Base-by-base conservation (phyloP, 768 basidiomycete species). In the Cyclocybe cylindracea region DNA sequence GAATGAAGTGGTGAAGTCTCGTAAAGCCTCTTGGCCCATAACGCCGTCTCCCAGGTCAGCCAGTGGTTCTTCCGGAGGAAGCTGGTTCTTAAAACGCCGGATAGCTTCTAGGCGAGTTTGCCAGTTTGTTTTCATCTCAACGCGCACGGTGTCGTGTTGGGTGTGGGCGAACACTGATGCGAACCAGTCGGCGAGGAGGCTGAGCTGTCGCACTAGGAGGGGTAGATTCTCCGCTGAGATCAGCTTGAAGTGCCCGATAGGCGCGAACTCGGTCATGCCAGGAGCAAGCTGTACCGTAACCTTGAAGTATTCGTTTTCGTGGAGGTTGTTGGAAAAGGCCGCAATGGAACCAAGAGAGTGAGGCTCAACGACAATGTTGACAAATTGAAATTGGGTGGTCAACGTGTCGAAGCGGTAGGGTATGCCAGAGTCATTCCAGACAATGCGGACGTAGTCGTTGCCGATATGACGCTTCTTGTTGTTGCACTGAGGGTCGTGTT, bases 381-480 rank as follows among this genome's bases (percentile, higher is more conserved):
- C 85, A 64, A 96, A 98, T 66, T 98, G 95, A 77, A 96, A 99
- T 63, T 92, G 86, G 7, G 96, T 96, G 18, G 80, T 73, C 49
- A 99, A 79, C 6, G 95, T 98, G 71, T 97, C 91, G 65, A 98
- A 97, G 46, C 75, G 80, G 70, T 97, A 98, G 3, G 87, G 83
- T 19, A 70, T 60, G n/a, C 95, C 95, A 9, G 93, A 93, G 65
- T 98, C 96, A 71, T 99, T 99, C 91, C 93, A 99, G 55, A 99
- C 82, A 68, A 99, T 94, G 50, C 94, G 87, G 60, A 98, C 91
- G 53, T 83, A 92, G 72, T 98, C 96, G 69, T 99, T 99, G 34
- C 97, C 97, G 48, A 99, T 94, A 66, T 97, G 92, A 35, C 88
- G 78, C 68, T 98, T 98, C 77, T 99, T 99, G 75, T 85, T 79